Conservation (phyloP, 1,139 yeast species). For the Yamadazyma pseudoaaseri region DNA sequence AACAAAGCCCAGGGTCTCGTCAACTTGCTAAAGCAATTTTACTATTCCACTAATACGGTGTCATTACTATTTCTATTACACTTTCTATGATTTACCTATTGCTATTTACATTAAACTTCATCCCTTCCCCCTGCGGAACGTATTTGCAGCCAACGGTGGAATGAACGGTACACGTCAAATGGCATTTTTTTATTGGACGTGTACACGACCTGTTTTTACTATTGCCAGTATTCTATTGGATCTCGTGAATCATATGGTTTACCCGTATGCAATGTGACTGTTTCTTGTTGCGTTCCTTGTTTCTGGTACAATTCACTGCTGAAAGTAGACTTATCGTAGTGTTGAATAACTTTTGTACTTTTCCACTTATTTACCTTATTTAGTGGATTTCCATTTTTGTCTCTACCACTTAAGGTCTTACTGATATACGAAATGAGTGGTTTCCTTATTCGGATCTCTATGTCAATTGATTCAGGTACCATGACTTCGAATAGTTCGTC, state of each 20-base stretch:
- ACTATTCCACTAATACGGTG: too few species aligned
- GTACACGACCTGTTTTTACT: not conserved
- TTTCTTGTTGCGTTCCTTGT: slow-evolving; percentile 9
- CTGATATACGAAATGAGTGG: slow-evolving; percentile 36
- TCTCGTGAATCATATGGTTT: not conserved
- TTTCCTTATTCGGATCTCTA: slow-evolving; percentile 28
- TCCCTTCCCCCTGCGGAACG: slow-evolving; percentile 1
- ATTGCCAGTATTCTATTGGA: not conserved
- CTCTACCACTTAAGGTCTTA: slow-evolving; percentile 37
- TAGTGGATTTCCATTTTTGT: slow-evolving; percentile 35
- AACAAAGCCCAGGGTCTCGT: too few species aligned
- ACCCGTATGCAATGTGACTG: slow-evolving; percentile 9
- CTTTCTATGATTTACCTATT: too few species aligned
- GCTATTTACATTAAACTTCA: not conserved
- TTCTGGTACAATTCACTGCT: slow-evolving; percentile 22
- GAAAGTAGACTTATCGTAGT: slow-evolving; percentile 28
- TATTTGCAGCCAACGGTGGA: too few species aligned
- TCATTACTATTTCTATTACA: too few species aligned
- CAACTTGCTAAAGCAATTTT: too few species aligned
- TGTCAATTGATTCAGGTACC: slow-evolving; percentile 30
- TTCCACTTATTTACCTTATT: slow-evolving; percentile 27
- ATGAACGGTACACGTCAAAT: not conserved
- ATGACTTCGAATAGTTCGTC: slow-evolving; percentile 32
- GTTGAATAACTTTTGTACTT: slow-evolving; percentile 24
- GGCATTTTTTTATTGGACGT: not conserved